Evolutionary conservation across 257 asterid species (phyloP), one percentile per base, ranked within the genome.

Genomic region (Nicotiana paniculata): DNA sequence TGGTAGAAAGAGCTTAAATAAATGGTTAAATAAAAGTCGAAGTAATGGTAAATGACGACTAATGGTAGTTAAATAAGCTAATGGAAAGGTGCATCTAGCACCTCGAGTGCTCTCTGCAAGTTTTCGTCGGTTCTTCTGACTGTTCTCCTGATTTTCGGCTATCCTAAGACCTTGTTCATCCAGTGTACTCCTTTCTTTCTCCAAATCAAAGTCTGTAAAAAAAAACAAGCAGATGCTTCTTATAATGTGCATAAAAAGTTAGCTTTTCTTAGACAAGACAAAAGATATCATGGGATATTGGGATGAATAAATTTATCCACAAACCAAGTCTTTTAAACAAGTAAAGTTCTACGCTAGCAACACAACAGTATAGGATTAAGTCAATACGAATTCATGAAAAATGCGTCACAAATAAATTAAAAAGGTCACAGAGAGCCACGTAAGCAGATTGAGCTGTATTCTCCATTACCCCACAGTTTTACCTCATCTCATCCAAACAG

Each of bases 41-140:
- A 75, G 63, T 75, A 75, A 75, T 1, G 53, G 26, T 53, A 75
- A 51, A 15, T 51, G 30, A 51, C 43, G 7, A 48, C 12, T 28
- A 75, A 15, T 51, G 80, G 58, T 11, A 53, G 58, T 51, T 51
- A 75, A 74, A 51, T 62, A 51, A 28, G 79, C 37, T 26, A 57
- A 75, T 13, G 63, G 80, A 28, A 75, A 75, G 63, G 63, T 51
- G 37, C 28, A 51, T 75, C 61, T 75, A 81, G 67, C 88, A 94
- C 99, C 98, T 94, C 99, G 92, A 81, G 99, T 96, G 91, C 95
- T 96, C 89, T 96, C 99, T 70, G 99, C 98, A 86, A 96, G 99
- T 92, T 92, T 96, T 85, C 99, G 89, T 6, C 99, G 97, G 86
- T 92, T 96, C 88, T 93, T 96, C 89, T 94, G 99, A 87, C 99